Base-by-base conservation (phyloP, 768 basidiomycete species). In the Flagelloscypha sp. region DNA sequence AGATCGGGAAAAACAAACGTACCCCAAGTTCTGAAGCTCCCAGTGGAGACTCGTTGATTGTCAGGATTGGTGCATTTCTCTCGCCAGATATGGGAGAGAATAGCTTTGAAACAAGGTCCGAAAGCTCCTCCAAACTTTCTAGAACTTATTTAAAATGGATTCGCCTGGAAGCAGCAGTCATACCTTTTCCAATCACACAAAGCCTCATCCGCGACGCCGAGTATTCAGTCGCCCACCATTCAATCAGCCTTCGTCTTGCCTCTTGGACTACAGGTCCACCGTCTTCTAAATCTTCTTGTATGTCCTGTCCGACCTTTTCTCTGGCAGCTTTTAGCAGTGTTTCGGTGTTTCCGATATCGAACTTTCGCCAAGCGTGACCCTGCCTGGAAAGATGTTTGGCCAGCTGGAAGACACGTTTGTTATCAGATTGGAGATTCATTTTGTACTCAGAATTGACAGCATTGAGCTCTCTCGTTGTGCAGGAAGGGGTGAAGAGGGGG, bases 391-490 rank as follows among this genome's bases (percentile, higher is more conserved):
- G 48, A 24, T 50, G 47, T 47, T 72, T 72, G 37, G 59, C 62
- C 18, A 72, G 56, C 47, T 72, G 70, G 54, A 63, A 70, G 42
- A 65, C 47, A 8, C 70, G 52, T 58, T 65, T 62, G 28, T 55
- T 52, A 45, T 69, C 62, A 16, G 52, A 54, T 42, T 66, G 66
- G 5, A 64, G 46, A 48, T 75, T 76, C 48, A 70, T 65, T 48
- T 68, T 69, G 55, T 69, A 66, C 50, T 76, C 74, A 7, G 65
- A 66, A 46, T 76, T 66, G 23, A 76, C 73, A 6, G 74, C 74
- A 30, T 71, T 60, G 46, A 72, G 57, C 50, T 76, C 74, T 15
- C 68, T 56, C 33, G 61, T 53, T 9, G 65, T 64, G 40, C 68
- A 61, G 25, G 54, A 58, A 1, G 56, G 40, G 9, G 51, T 48